Evolutionary conservation across 495 filamentous ascomycete genomes (phyloP).

Genomic region (Podospora conica): DNA sequence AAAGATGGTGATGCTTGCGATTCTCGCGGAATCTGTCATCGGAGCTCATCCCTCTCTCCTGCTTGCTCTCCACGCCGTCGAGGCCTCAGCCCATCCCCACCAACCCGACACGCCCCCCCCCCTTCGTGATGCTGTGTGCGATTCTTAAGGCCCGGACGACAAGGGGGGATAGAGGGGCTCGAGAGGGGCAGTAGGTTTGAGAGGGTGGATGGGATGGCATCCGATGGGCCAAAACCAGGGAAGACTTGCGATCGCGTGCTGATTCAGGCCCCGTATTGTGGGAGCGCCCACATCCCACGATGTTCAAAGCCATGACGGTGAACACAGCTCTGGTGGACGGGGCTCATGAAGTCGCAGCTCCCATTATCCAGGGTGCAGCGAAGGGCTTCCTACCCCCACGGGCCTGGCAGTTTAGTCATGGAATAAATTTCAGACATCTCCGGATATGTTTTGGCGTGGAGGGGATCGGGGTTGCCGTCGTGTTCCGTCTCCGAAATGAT

Average conservation of each 20-base stretch:
- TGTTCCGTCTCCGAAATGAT: not conserved
- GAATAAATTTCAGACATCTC: not conserved
- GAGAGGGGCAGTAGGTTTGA: not conserved
- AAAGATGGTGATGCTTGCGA: not conserved
- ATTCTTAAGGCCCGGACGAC: not conserved
- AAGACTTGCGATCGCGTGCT: slow-evolving; percentile 5
- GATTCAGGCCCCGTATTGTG: not conserved
- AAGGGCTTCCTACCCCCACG: slow-evolving; percentile 1
- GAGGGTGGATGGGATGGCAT: not conserved
- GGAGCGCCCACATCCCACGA: not conserved
- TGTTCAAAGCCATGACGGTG: not conserved
- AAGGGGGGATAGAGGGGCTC: not conserved
- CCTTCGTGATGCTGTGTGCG: not conserved
- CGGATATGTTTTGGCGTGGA: not conserved
- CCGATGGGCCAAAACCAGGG: not conserved
- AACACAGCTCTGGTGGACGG: too few relatives aligned
- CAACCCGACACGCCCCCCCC: not conserved
- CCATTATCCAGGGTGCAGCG: not conserved
- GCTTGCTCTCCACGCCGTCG: not conserved
- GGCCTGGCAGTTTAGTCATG: slow-evolving; percentile 2
- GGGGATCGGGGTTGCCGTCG: not conserved
- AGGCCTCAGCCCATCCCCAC: not conserved
- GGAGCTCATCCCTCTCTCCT: not conserved
- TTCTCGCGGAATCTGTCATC: not conserved
- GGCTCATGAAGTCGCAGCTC: not conserved